These are phyloP conservation scores for Linum lewisii DNA, from an alignment of 345 rosid genomes.

Conservation along the genomic window DNA sequence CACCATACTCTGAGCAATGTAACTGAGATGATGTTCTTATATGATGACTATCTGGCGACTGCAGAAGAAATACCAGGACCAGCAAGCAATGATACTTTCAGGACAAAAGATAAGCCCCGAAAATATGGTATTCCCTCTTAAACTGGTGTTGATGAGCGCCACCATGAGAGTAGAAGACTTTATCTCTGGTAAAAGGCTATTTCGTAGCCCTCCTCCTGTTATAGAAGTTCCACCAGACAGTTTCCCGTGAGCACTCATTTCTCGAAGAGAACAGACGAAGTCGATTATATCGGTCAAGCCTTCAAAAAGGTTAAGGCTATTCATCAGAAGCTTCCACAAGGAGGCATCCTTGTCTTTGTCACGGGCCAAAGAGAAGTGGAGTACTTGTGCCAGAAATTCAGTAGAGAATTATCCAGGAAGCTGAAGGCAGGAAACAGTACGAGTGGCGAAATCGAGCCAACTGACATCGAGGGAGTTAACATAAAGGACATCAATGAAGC, in stretches of 20 bases:
- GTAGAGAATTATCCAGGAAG: slow-evolving; percentile 44
- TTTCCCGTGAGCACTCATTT: slow-evolving; percentile 69
- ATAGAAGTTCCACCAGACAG: slow-evolving; percentile 80
- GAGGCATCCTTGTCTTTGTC: slow-evolving; percentile 87
- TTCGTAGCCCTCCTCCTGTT: slow-evolving; percentile 57
- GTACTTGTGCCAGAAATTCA: slow-evolving; percentile 54
- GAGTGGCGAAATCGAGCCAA: slow-evolving; percentile 23
- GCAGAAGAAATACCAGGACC: slow-evolving; percentile 53
- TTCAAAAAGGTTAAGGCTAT: slow-evolving; percentile 78
- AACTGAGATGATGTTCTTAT: slow-evolving; percentile 8
- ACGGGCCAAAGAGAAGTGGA: slow-evolving; percentile 96
- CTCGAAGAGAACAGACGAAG: slow-evolving; percentile 71
- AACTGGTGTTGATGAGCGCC: slow-evolving; percentile 90
- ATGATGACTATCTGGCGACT: slow-evolving; percentile 9
- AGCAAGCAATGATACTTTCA: slow-evolving; percentile 40
- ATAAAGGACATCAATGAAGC: slow-evolving; percentile 79
- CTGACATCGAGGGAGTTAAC: slow-evolving; percentile 33
- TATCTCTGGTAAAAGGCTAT: slow-evolving; percentile 53
- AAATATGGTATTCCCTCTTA: slow-evolving; percentile 51
- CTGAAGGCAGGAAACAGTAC: slow-evolving; percentile 23
- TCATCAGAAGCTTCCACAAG: slow-evolving; percentile 75
- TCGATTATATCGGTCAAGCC: slow-evolving; percentile 84
- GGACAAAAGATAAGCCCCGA: slow-evolving; percentile 43
- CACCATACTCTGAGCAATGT: neutral
- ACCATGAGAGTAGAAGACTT: slow-evolving; percentile 80